These are phyloP conservation scores for Globisporangium cederbergense DNA, from an alignment of 352 stramenopile genomes.

Conservation along the genomic window DNA sequence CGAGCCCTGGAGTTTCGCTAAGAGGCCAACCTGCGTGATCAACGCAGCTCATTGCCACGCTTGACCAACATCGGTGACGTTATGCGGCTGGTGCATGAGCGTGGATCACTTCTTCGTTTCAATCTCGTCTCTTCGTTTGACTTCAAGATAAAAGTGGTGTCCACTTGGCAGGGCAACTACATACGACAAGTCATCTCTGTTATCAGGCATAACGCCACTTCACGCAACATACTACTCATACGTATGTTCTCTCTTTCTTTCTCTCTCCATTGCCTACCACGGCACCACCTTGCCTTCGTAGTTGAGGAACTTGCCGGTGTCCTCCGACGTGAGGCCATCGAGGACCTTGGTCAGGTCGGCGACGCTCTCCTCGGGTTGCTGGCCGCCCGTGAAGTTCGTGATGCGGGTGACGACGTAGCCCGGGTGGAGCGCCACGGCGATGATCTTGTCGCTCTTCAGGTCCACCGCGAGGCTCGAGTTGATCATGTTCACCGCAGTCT, in stretches of 20 bases:
- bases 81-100: too few species aligned
- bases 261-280: slow-evolving; percentile 19
- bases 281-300: slow-evolving; percentile 23
- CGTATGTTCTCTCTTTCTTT: neutral
- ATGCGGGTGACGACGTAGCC: slow-evolving; percentile 36
- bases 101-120: too few species aligned
- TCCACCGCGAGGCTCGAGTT: slow-evolving; percentile 29
- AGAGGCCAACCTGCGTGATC: too few species aligned
- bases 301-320: slow-evolving; percentile 33
- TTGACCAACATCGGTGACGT: too few species aligned
- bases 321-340: slow-evolving; percentile 15
- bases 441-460: slow-evolving; percentile 27
- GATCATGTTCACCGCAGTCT: slow-evolving; percentile 53
- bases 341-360: slow-evolving; percentile 28
- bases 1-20: too few species aligned
- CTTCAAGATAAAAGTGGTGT: too few species aligned
- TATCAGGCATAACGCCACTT: too few species aligned
- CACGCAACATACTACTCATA: neutral
- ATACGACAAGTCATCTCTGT: too few species aligned
- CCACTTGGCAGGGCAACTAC: too few species aligned
- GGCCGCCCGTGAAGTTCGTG: slow-evolving; percentile 16
- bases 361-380: slow-evolving; percentile 27
- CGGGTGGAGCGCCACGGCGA: slow-evolving; percentile 27
- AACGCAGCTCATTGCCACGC: too few species aligned
- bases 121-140: too few species aligned